Conservation (phyloP, 208 protist species). For the Acanthamoeba triangularis region DNA sequence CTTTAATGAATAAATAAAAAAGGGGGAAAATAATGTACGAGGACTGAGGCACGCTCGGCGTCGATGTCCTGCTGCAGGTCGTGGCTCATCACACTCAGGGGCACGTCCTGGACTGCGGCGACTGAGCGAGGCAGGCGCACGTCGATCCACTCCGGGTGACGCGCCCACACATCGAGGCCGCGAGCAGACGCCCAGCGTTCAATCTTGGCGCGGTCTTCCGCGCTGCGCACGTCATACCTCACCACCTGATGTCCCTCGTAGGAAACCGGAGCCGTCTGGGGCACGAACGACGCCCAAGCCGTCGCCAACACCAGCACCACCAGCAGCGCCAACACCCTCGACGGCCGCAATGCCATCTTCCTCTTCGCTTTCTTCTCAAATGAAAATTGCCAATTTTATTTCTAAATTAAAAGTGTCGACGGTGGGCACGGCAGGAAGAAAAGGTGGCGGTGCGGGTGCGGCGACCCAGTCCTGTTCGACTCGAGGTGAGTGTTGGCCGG, state of each 20-base stretch:
- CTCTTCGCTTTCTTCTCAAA: too few relatives aligned
- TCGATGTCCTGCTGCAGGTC: slow-evolving; percentile 13
- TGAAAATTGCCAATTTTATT: too few relatives aligned
- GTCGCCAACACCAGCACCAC: not conserved
- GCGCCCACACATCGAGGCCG: not conserved
- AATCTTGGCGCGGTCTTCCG: not conserved
- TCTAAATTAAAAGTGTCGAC: too few relatives aligned
- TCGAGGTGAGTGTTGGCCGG: too few relatives aligned
- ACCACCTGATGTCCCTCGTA: not conserved
- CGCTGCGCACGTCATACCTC: not conserved
- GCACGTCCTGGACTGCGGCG: not conserved
- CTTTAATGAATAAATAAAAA: not conserved
- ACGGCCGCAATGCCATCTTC: too few relatives aligned
- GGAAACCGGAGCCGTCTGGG: too few relatives aligned
- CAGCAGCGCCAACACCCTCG: not conserved
- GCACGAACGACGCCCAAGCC: not conserved
- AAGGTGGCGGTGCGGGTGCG: too few relatives aligned
- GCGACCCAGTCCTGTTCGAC: too few relatives aligned
- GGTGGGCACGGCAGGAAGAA: too few relatives aligned
- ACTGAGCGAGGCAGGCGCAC: not conserved
- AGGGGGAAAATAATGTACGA: not conserved
- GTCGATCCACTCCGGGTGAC: not conserved
- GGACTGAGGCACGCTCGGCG: not conserved
- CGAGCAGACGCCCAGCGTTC: not conserved
- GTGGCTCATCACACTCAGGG: not conserved